Base-by-base conservation (phyloP, 768 basidiomycete species). In the Tylopilus plumbeoviolaceoides region DNA sequence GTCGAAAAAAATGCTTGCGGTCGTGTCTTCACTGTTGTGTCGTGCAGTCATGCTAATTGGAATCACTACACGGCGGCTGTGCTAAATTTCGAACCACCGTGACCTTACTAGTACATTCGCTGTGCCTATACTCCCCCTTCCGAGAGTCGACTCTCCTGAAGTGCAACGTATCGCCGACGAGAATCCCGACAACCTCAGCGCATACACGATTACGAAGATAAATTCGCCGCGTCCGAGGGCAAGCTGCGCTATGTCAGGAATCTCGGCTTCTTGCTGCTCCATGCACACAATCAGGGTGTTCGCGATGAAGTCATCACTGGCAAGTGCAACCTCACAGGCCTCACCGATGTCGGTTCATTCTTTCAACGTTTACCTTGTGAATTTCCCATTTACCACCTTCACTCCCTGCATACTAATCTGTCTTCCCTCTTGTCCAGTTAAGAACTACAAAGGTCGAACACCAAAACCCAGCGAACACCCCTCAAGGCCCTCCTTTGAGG, bases 401-500 rank as follows among this genome's bases (percentile, higher is more conserved):
- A 27, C 15, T 42, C 5, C 21, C 5, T n/a, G 28, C 25, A 38
- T 33, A 8, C n/a, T 14, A 15, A 48, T n/a, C 36, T 36, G 1
- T 14, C 23, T 30, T 35, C n/a, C 10, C 3, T 40, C n/a, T 15
- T 25, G 23, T 36, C 20, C 31, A 63, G 61, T 64, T 17, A 58
- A 44, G 28, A 55, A 38, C 23, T 46, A 17, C 41, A 62, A 50
- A 44, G 56, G 57, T 21, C 51, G 52, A 41, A 71, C 62, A 1
- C 67, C 67, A 6, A 20, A 41, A 28, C 20, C 58, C 8, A 60
- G 54, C 11, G n/a, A 44, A 7, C 51, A 55, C 44, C 35, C 62
- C 7, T 57, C 57, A 27, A 46, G 59, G 11, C 23, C 60, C 2
- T 64, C 61, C 3, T 67, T 63, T 18, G 57, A 62, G 15, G 25